phyloP scores from a whole-genome alignment of 75 land plant genomes.

The Larix kaempferi region DNA sequence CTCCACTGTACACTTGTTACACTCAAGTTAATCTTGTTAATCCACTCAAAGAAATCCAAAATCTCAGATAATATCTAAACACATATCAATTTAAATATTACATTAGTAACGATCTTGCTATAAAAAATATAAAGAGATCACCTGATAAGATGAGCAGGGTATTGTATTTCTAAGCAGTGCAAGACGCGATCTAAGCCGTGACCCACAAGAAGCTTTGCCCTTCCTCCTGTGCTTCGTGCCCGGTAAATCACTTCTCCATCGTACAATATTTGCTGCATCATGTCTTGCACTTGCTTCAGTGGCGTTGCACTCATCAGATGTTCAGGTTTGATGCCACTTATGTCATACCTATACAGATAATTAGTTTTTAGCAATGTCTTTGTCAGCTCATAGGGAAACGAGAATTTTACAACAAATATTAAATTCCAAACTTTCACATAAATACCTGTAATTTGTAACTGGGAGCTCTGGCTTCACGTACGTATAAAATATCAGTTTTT shows the following conservation, averaged over 20 bases:
- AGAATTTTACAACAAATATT: too few relatives aligned
- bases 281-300: slow-evolving; percentile 31
- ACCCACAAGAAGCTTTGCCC: slow-evolving; percentile 62
- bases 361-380: too few relatives aligned
- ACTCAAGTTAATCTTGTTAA: too few relatives aligned
- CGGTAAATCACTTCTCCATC: too few relatives aligned
- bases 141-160: slow-evolving; percentile 67
- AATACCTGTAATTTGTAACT: slow-evolving; percentile 69
- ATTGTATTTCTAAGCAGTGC: slow-evolving; percentile 43
- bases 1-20: too few relatives aligned
- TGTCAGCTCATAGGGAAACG: too few relatives aligned
- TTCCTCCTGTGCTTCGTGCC: slow-evolving; percentile 11
- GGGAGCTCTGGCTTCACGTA: slow-evolving; percentile 64
- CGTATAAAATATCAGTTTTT: slow-evolving; percentile 60
- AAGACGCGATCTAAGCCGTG: slow-evolving; percentile 65
- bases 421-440: too few relatives aligned
- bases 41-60: too few relatives aligned
- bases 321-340: slow-evolving; percentile 61
- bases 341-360: slow-evolving; percentile 15
- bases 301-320: slow-evolving; percentile 56
- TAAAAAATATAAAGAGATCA: neutral
- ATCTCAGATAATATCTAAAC: too few relatives aligned
- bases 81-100: too few relatives aligned
- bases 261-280: too few relatives aligned
- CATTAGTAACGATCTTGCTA: too few relatives aligned